Evolutionary conservation across 2,329 filamentous ascomycete species (phyloP), one percentile per base, ranked within the genome.

Genomic region (Cadophora malorum): DNA sequence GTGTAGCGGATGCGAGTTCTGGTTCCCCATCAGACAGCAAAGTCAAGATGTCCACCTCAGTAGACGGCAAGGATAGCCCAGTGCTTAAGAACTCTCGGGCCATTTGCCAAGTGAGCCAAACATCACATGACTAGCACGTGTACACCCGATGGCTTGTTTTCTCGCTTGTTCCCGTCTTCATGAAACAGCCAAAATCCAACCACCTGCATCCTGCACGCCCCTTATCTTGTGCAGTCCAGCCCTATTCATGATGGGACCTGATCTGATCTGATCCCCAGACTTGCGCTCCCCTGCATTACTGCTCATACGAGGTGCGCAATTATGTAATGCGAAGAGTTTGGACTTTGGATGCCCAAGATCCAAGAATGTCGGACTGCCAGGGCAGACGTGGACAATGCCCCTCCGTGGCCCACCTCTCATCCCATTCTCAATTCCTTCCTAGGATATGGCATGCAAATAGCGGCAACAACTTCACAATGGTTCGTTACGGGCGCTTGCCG

Each of bases 301-400:
- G 19, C 31, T 56, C 25, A 9, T 10, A 31, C 14, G 41, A 23
- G 21, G 3, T 58, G 55, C 14, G 25, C 50, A 53, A 53, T 53
- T 53, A 59, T 59, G 55, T 59, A 31, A 56, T 21, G 10, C 16
- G n/a, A 12, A 21, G 53, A 56, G n/a, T 31, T 41, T 45, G 21
- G 56, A 25, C 21, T 45, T 33, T 59, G 56, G 35, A 45, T 25
- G 35, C 56, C 16, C 19, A 35, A 16, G 35, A 59, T 45, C 12
- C 28, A 35, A 19, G 31, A 28, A 53, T 7, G 10, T 41, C 55
- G 9, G 35, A 28, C 4, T 8, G 56, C n/a, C 35, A 45, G 56
- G 55, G 56, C 56, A 59, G 35, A 59, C 35, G 56, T 38, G 31
- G 33, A 41, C n/a, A 21, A 58, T 58, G 55, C 56, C 56, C 55